Evolutionary conservation across 2,329 filamentous ascomycete genomes (phyloP), one percentile per base, ranked within the genome.

Genomic region (Penicillium sp.): DNA sequence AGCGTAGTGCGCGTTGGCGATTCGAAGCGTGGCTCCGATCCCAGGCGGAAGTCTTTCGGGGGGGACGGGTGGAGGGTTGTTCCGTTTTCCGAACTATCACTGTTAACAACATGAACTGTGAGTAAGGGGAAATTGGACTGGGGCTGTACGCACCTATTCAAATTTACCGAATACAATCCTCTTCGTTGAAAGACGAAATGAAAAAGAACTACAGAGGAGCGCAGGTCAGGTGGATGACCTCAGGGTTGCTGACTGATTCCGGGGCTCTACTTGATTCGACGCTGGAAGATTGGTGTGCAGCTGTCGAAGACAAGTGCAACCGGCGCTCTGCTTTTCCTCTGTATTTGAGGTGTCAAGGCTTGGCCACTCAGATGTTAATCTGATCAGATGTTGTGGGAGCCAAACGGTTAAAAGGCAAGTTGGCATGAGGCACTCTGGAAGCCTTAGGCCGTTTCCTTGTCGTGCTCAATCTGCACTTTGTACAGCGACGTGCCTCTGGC

Each of bases 11-110:
- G 56, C 62, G 61, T 54, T 62, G 58, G 52, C 61, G 50, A 57
- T 54, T 57, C 47, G 56, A 47, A 51, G 50, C 50, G 63, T 66
- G 64, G 65, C 56, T 63, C 67, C 66, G 68, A 67, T 61, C 47
- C 54, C 48, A 58, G 56, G 52, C 54, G 56, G 59, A 66, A 66
- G 64, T 62, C 64, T 67, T 70, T 67, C 57, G 58, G 63, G 62
- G 57, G 58, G 57, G 55, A 24, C 69, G 69, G 69, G 66, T 58
- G 44, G 52, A 48, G 52, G 55, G 68, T 72, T 72, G 70, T 71
- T 72, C 69, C 69, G 69, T 52, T 24, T 9, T 49, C 55, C 58
- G 43, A 51, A 46, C 42, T 39, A 43, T 47, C 32, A 18, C 43
- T 32, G 22, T 52, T 54, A 62, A 55, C 51, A 53, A 52, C 36